A percentile compares a stretch with the other conserved stretches of the same genome.
Evolutionary conservation across 192 early-diverging fungal genomes (phyloP).

Genomic region (Phlyctochytrium bullatum): DNA sequence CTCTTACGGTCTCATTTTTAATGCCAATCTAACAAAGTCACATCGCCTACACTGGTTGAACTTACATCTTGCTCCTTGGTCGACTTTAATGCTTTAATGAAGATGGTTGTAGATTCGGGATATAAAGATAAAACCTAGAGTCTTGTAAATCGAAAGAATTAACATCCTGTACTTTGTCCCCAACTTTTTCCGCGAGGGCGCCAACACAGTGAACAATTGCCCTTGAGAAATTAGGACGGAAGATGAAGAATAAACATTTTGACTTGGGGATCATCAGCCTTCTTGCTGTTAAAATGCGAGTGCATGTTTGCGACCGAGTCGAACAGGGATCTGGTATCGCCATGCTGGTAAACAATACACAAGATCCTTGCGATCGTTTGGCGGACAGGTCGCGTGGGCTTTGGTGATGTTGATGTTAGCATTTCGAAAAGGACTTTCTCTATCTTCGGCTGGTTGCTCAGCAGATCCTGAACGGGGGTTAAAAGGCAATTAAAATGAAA

Average conservation of each 20-base stretch:
- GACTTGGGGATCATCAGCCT: conserved; percentile 58
- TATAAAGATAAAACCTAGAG: conserved; percentile 63
- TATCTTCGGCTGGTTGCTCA: conserved; percentile 68
- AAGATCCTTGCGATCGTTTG: conserved; percentile 70
- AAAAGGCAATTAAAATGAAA: not conserved
- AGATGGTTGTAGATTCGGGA: conserved; percentile 58
- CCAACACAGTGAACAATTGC: conserved; percentile 76
- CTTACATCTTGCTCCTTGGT: conserved; percentile 56
- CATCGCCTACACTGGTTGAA: not conserved
- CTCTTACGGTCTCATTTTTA: conserved; percentile 63
- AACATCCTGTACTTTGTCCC: conserved; percentile 55
- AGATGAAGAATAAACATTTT: conserved; percentile 39
- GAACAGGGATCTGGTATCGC: conserved; percentile 74
- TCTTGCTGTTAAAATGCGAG: conserved; percentile 52
- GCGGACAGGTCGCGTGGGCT: conserved; percentile 66
- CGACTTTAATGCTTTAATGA: conserved; percentile 66
- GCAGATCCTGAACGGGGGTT: too few relatives aligned
- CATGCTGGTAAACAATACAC: conserved; percentile 66
- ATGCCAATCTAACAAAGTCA: conserved; percentile 26
- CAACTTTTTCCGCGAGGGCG: conserved; percentile 71
- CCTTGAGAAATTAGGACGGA: conserved; percentile 32
- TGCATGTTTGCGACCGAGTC: conserved; percentile 72
- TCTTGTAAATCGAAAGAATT: not conserved
- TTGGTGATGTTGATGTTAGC: conserved; percentile 59
- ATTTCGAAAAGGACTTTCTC: conserved; percentile 73